Evolutionary conservation across 495 filamentous ascomycete species (phyloP), one percentile per base, ranked within the genome.

Genomic region (Talaromyces thailandensis): DNA sequence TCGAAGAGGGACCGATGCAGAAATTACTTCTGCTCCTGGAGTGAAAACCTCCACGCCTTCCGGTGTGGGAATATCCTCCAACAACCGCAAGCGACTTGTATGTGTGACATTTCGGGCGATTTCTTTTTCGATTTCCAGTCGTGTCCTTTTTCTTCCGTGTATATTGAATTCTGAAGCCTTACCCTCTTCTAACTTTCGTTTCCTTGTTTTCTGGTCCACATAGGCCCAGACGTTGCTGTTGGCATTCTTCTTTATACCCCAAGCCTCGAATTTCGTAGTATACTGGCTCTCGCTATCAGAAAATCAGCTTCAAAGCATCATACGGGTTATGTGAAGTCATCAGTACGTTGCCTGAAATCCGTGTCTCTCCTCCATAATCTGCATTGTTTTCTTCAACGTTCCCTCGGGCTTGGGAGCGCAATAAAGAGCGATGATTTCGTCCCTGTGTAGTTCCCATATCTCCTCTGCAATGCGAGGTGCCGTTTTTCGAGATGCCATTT

Each of bases 341-440:
- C 23, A 40, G 32, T 58, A 58, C 58, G 37, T 60, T 40, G 58
- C 58, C 25, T 45, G 43, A 28, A 60, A 60, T 6, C 58, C 58
- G 26, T 51, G 8, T 28, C 9, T 48, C 35, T 60, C 58, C 24
- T 45, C 23, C 58, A 60, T 60, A 14, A 26, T 26, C 14, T 60
- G 2, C 58, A 60, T 60, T 16, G 35, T 60, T 8, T 60, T 60
- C 25, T 37, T 25, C 35, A 60, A 24, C 16, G 58, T 60, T 60
- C 25, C 58, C 8, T 51, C 9, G 21, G n/a, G n/a, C 16, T 52
- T 21, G 21, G 18, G n/a, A 24, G 52, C 23, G 26, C 24, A 56
- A 48, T 60, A 60, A 29, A 51, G 32, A 60, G 23, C 43, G 5
- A 11, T 18, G 26, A 60, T 60, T 26, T 60, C 37, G 40, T 26